Conservation (phyloP, 2,329 filamentous ascomycete genomes). For the Ophiostoma himal-ulmi region DNA sequence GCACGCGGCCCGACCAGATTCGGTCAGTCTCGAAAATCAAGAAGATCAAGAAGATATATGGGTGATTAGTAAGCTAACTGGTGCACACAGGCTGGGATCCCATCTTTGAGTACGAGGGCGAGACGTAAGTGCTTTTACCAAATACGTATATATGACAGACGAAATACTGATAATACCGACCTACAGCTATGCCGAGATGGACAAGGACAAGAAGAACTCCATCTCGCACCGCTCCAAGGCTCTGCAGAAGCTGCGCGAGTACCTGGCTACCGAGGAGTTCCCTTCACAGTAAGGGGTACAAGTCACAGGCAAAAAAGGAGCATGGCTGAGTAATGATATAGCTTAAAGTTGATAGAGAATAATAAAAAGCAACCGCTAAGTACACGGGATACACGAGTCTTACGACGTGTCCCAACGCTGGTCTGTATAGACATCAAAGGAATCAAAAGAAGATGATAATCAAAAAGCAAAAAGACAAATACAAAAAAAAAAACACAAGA, state of each 20-base stretch:
- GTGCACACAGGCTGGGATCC: slow-evolving; percentile 78
- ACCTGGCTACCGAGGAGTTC: slow-evolving; percentile 53
- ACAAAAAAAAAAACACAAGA: neutral
- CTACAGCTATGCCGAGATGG: slow-evolving; percentile 83
- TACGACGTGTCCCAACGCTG: neutral
- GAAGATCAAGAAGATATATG: neutral
- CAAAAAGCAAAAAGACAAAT: neutral
- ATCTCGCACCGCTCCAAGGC: slow-evolving; percentile 88
- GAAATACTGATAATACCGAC: slow-evolving; percentile 9
- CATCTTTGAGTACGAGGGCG: slow-evolving; percentile 86
- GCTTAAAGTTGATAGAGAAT: neutral
- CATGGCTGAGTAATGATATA: neutral
- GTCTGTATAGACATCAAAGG: neutral
- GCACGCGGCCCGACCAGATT: slow-evolving; percentile 75
- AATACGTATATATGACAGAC: neutral
- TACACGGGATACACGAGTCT: neutral
- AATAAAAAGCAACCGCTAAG: neutral
- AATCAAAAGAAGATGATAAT: neutral
- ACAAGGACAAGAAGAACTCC: slow-evolving; percentile 76
- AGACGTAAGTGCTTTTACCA: slow-evolving; percentile 52
- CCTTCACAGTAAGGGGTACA: neutral
- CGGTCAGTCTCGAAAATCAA: slow-evolving; percentile 52
- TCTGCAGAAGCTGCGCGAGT: slow-evolving; percentile 76
- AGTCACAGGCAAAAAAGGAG: neutral
- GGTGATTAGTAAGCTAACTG: neutral